These are phyloP conservation scores for Panellus pusillus DNA, from an alignment of 768 basidiomycete genomes.

Conservation along the genomic window DNA sequence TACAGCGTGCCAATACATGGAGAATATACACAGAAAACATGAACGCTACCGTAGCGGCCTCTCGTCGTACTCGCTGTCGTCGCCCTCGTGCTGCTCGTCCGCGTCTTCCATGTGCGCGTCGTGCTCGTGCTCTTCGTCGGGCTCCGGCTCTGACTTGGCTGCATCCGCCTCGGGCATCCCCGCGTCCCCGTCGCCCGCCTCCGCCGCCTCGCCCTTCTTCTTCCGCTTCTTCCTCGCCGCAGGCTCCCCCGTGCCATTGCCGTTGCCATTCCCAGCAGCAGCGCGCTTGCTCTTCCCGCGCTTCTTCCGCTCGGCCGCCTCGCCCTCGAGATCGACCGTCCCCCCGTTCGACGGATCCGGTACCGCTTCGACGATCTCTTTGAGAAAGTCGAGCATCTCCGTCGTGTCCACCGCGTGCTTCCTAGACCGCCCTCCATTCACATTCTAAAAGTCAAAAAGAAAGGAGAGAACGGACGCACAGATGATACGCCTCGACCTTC, in stretches of 20 bases:
- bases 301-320: conserved; percentile 62
- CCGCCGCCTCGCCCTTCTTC: conserved; percentile 32
- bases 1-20: conserved; percentile 22
- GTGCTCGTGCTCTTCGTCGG: conserved; percentile 27
- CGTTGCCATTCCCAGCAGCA: conserved; percentile 36
- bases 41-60: conserved; percentile 37
- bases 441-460: too few relatives aligned
- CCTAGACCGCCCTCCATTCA: conserved; percentile 39
- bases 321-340: conserved; percentile 70
- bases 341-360: conserved; percentile 87
- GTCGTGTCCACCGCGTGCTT: conserved; percentile 90
- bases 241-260: conserved; percentile 47
- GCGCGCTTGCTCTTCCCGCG: conserved; percentile 55
- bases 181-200: background rate
- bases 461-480: conserved; percentile 57
- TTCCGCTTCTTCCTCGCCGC: conserved; percentile 39
- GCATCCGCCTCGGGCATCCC: conserved; percentile 1
- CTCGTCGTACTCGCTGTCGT: conserved; percentile 46
- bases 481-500: conserved; percentile 89
- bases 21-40: conserved; percentile 19
- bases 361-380: conserved; percentile 83
- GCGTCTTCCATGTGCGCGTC: conserved; percentile 45
- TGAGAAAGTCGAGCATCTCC: conserved; percentile 90
- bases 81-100: conserved; percentile 40
- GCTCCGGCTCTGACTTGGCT: conserved; percentile 22